These are phyloP conservation scores for Chalciporus chontae DNA, from an alignment of 768 basidiomycete genomes.

Conservation along the genomic window DNA sequence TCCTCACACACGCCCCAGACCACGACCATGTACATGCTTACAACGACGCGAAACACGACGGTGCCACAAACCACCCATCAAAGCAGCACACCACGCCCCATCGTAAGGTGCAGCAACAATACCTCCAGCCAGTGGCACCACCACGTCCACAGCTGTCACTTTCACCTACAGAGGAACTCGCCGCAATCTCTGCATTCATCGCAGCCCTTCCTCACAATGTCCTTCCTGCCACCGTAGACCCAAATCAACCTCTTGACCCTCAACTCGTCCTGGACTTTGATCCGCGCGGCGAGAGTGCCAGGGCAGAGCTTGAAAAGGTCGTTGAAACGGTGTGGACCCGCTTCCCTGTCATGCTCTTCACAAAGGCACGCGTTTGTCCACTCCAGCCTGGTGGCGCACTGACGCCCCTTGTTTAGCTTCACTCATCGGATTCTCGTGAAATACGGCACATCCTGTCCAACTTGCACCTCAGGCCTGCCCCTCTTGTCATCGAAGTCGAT, in stretches of 20 bases:
- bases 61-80: constrained; percentile 24
- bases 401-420: constrained; percentile 39
- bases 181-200: constrained; percentile 70
- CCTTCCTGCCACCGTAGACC: constrained; percentile 64
- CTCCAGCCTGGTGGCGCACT: constrained; percentile 6
- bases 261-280: constrained; percentile 83
- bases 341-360: constrained; percentile 73
- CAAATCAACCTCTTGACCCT: constrained; percentile 65
- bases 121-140: constrained; percentile 8
- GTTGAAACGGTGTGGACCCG: constrained; percentile 66
- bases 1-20: constrained; percentile 24
- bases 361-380: constrained; percentile 49
- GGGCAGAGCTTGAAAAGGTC: constrained; percentile 56
- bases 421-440: constrained; percentile 65
- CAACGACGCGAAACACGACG: constrained; percentile 15
- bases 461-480: constrained; percentile 57
- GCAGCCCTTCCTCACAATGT: constrained; percentile 72
- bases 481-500: constrained; percentile 71
- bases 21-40: constrained; percentile 3
- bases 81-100: constrained; percentile 17
- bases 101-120: constrained; percentile 7
- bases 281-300: constrained; percentile 58
- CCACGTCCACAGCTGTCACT: constrained; percentile 44
- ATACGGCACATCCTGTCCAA: constrained; percentile 54
- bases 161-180: constrained; percentile 59